A percentile compares a stretch with the other conserved stretches of the same genome.
These are phyloP conservation scores for Dictyostelium discoideum DNA, from an alignment of 78 protist genomes.

Conservation along the genomic window DNA sequence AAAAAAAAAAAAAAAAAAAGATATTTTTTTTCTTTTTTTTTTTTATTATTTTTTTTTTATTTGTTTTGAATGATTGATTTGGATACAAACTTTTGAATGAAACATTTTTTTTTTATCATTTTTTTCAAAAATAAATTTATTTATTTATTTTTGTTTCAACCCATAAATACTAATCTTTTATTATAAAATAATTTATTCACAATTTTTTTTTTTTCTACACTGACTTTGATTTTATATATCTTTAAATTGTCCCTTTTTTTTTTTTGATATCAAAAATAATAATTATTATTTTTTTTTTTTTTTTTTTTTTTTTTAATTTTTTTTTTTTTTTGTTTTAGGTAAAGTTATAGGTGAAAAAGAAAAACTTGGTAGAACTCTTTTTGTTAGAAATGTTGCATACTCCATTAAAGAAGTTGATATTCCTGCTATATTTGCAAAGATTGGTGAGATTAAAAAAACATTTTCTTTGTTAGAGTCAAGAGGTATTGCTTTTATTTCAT, in stretches of 20 bases:
- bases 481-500: conserved; percentile 80
- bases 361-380: conserved; percentile 65
- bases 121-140: not conserved
- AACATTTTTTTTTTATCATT: not conserved
- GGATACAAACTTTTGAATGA: not conserved
- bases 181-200: no score
- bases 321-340: conserved; percentile 3
- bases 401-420: conserved; percentile 17
- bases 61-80: not conserved
- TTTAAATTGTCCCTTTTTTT: not conserved
- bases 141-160: not conserved
- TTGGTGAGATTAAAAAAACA: conserved; percentile 64
- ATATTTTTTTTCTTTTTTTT: no score
- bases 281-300: not conserved
- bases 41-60: no score
- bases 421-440: conserved; percentile 16
- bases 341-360: conserved; percentile 73
- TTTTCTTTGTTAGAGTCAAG: conserved; percentile 65
- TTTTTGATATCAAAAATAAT: not conserved
- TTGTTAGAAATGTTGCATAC: conserved; percentile 75
- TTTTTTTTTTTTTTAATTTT: not conserved
- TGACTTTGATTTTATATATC: not conserved
- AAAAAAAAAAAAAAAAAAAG: not conserved
- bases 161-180: no score
- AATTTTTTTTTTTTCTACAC: not conserved